A percentile compares a stretch with the other conserved stretches of the same genome.
Evolutionary conservation across 176 grass and related monocot genomes (phyloP).

Genomic region (Elaeis guineensis): DNA sequence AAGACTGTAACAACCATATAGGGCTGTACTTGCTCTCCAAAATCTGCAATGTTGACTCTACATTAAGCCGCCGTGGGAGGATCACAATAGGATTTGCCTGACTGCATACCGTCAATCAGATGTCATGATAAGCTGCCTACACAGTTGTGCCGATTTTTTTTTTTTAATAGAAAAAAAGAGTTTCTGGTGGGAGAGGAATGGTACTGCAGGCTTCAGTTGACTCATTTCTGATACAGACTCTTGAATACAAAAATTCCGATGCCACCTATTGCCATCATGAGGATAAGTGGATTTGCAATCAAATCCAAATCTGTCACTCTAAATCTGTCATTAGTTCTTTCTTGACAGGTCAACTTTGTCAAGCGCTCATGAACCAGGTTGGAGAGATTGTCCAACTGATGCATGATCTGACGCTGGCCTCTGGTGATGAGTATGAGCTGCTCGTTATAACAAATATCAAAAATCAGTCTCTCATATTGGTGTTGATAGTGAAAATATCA

Average conservation of each 20-base stretch:
- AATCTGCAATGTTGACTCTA: no score
- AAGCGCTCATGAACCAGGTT: constrained; percentile 67
- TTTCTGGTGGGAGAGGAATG: neutral
- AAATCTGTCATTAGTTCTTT: constrained; percentile 26
- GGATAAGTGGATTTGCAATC: constrained; percentile 35
- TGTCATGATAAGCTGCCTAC: no score
- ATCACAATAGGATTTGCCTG: no score
- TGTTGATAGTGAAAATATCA: no score
- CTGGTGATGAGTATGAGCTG: constrained; percentile 64
- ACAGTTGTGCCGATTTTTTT: no score
- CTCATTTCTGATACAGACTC: constrained; percentile 40
- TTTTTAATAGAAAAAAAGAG: no score
- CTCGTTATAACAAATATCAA: constrained; percentile 1
- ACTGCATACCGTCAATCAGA: no score
- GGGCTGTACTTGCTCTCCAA: no score
- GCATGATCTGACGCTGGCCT: constrained; percentile 79
- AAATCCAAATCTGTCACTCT: constrained; percentile 35
- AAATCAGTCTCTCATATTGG: no score
- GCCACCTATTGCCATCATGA: constrained; percentile 38
- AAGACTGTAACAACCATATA: no score
- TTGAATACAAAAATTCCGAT: constrained; percentile 49
- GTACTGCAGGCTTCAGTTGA: constrained; percentile 1
- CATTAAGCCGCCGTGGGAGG: no score
- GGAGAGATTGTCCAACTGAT: constrained; percentile 75
- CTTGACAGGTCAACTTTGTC: constrained; percentile 25